These are phyloP conservation scores for Psilocybe sp. DNA, from an alignment of 768 basidiomycete genomes.

Conservation along the genomic window DNA sequence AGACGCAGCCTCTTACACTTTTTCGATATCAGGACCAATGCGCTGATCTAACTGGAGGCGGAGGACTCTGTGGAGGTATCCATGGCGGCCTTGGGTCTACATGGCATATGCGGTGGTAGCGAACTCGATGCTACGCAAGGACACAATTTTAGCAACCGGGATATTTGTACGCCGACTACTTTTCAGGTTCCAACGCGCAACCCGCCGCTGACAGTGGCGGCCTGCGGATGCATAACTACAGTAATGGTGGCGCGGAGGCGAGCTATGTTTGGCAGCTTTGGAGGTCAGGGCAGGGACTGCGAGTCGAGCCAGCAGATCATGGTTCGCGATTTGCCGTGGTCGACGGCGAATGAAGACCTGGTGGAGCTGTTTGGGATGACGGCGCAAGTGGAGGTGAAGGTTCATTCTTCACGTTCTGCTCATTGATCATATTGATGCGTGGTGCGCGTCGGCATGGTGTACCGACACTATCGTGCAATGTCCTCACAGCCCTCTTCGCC, in stretches of 20 bases:
- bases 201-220: slow-evolving; percentile 33
- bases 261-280: slow-evolving; percentile 29
- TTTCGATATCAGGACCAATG: slow-evolving; percentile 66
- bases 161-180: slow-evolving; percentile 94
- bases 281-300: slow-evolving; percentile 46
- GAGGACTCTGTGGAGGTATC: slow-evolving; percentile 57
- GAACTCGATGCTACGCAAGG: slow-evolving; percentile 61
- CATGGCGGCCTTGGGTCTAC: slow-evolving; percentile 38
- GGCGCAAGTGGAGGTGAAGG: slow-evolving; percentile 89
- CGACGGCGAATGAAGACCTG: slow-evolving; percentile 96
- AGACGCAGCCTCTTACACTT: neutral
- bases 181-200: slow-evolving; percentile 78
- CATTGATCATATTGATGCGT: too few relatives aligned
- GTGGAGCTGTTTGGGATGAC: slow-evolving; percentile 99
- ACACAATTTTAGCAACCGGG: slow-evolving; percentile 82
- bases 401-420: too few relatives aligned
- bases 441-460: too few relatives aligned
- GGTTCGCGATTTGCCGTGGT: slow-evolving; percentile 99
- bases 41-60: slow-evolving; percentile 79
- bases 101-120: slow-evolving; percentile 41
- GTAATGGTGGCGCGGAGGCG: slow-evolving; percentile 27
- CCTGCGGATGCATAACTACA: slow-evolving; percentile 35
- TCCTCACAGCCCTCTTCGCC: too few relatives aligned
- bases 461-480: too few relatives aligned
- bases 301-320: slow-evolving; percentile 97